A percentile compares a stretch with the other conserved stretches of the same genome.
Conservation (phyloP, 2,329 filamentous ascomycete species). For the Thelonectria rubi region DNA sequence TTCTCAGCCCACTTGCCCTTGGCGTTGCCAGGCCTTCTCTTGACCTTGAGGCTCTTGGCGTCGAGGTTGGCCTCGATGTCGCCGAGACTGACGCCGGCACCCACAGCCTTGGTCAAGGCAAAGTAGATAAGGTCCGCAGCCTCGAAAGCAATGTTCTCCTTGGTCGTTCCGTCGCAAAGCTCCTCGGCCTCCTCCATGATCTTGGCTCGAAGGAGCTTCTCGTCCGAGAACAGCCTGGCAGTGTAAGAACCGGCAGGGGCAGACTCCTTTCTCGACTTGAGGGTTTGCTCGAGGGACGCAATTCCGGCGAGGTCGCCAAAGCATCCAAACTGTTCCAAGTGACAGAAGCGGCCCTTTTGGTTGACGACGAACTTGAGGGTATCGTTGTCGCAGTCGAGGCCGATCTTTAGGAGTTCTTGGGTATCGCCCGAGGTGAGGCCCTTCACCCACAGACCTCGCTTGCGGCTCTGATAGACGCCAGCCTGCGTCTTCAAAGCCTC, state of each 20-base stretch:
- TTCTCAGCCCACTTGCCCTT: conserved; percentile 93
- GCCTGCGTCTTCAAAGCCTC: conserved; percentile 81
- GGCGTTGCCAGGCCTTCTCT: conserved; percentile 90
- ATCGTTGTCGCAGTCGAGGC: conserved; percentile 92
- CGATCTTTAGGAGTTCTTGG: conserved; percentile 85
- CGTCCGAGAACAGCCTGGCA: conserved; percentile 88
- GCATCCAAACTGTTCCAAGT: conserved; percentile 90
- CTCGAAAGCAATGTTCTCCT: conserved; percentile 89
- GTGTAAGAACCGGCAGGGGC: conserved; percentile 94
- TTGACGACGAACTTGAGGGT: conserved; percentile 89
- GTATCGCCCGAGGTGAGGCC: conserved; percentile 93
- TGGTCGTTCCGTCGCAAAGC: conserved; percentile 84
- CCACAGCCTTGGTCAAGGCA: conserved; percentile 87
- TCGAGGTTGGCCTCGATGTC: conserved; percentile 94
- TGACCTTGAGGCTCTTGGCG: conserved; percentile 94
- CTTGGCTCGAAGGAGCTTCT: conserved; percentile 89
- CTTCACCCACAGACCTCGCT: conserved; percentile 96
- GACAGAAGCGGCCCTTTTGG: conserved; percentile 94
- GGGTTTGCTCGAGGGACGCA: conserved; percentile 84
- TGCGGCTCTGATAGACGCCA: conserved; percentile 95
- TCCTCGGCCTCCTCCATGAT: conserved; percentile 99
- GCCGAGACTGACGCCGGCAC: conserved; percentile 83
- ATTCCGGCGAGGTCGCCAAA: conserved; percentile 88
- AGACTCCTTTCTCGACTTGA: conserved; percentile 81
- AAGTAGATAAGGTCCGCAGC: conserved; percentile 97